A percentile compares a stretch with the other conserved stretches of the same genome.
Evolutionary conservation across 148 eudicot genomes (phyloP).

Genomic region (Vaccinium myrtillus): DNA sequence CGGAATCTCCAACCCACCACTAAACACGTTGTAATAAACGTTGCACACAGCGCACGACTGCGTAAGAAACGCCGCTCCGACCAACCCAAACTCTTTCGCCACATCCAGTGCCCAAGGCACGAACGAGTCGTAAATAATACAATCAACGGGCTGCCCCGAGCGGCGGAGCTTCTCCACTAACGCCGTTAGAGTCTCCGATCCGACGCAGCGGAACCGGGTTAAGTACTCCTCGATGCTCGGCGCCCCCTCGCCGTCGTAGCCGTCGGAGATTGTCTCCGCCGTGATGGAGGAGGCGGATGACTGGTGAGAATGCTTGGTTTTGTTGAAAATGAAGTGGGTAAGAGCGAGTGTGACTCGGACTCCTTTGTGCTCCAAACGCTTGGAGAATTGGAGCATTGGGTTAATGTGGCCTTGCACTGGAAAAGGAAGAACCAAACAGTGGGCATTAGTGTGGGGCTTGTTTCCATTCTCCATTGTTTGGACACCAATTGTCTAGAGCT

Average conservation of each 20-base stretch:
- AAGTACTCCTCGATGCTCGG: conserved; percentile 25
- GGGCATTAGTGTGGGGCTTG: conserved; percentile 17
- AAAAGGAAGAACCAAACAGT: conserved; percentile 40
- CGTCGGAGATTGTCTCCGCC: conserved; percentile 38
- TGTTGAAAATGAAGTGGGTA: conserved; percentile 30
- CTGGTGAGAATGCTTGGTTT: conserved; percentile 16
- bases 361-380: conserved; percentile 41
- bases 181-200: conserved; percentile 24
- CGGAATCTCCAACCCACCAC: conserved; percentile 25
- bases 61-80: conserved; percentile 44
- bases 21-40: conserved; percentile 40
- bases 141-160: conserved; percentile 33
- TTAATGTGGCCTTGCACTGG: conserved; percentile 67
- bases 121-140: conserved; percentile 40
- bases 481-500: too few species aligned
- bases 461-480: conserved; percentile 20
- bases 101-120: conserved; percentile 51
- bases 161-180: conserved; percentile 24
- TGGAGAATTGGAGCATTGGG: conserved; percentile 53
- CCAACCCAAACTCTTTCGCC: conserved; percentile 34
- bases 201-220: conserved; percentile 23
- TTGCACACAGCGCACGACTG: conserved; percentile 44
- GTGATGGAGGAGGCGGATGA: conserved; percentile 20
- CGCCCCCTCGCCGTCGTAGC: conserved; percentile 29
- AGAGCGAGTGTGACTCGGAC: conserved; percentile 39